Evolutionary conservation across 2,329 filamentous ascomycete species (phyloP).

Genomic region (Colletotrichum gloeosporioides): DNA sequence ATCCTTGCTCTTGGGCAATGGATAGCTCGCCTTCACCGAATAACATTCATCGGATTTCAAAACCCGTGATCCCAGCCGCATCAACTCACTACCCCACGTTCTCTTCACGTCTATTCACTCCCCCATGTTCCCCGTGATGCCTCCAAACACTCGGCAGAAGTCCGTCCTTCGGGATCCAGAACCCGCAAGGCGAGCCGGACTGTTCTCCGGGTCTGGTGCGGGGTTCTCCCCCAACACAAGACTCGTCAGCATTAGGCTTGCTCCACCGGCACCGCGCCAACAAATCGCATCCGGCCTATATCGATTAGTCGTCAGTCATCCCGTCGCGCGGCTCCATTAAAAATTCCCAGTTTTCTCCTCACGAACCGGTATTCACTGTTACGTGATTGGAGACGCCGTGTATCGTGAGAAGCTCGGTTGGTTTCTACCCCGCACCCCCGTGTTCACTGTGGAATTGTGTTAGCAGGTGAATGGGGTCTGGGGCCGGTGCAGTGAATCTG

Average conservation of each 20-base stretch:
- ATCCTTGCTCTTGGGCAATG: not conserved
- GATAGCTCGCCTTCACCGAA: not conserved
- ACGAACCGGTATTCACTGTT: not conserved
- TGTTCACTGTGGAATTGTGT: not conserved
- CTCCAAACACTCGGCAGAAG: not conserved
- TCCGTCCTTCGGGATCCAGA: not conserved
- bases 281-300: not conserved
- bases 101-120: not conserved
- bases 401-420: not conserved
- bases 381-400: not conserved
- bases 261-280: not conserved
- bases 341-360: not conserved
- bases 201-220: not conserved
- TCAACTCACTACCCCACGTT: not conserved
- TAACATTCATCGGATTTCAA: not conserved
- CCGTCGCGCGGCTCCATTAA: not conserved
- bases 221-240: not conserved
- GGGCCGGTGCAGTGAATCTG: not conserved
- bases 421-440: not conserved
- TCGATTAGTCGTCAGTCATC: not conserved
- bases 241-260: not conserved
- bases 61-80: not conserved
- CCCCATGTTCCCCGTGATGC: not conserved
- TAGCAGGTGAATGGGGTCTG: not conserved
- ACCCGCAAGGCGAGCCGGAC: not conserved